Conservation (phyloP, 495 filamentous ascomycete genomes). For the Copromyces sp. region DNA sequence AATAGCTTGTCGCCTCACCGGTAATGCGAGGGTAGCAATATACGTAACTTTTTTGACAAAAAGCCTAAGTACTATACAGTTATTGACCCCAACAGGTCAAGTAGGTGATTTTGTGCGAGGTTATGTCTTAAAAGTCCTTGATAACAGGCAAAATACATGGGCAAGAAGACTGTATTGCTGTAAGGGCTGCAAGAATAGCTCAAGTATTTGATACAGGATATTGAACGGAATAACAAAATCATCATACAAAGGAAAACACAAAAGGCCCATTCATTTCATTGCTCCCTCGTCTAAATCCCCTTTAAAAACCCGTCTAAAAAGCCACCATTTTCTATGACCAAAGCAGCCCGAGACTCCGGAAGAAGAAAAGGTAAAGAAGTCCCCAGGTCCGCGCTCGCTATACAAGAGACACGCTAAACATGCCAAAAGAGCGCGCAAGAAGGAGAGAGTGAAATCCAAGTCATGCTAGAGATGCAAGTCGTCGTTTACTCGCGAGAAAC, state of each 20-base stretch:
- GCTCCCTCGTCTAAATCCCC: not conserved
- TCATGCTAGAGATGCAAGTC: not conserved
- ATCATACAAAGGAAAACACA: not conserved
- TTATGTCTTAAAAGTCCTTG: not conserved
- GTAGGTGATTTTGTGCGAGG: not conserved
- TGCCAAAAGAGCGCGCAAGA: not conserved
- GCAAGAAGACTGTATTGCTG: not conserved
- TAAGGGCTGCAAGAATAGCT: not conserved
- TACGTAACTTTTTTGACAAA: not conserved
- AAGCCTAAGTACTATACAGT: not conserved
- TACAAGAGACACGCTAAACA: constrained; percentile 1
- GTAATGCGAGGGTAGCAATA: not conserved
- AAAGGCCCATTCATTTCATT: not conserved
- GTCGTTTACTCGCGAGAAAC: constrained; percentile 74
- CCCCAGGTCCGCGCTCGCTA: not conserved
- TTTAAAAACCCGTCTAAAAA: not conserved
- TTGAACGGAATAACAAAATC: not conserved
- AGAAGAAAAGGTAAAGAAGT: constrained; percentile 2
- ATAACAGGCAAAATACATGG: not conserved
- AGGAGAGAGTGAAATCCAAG: not conserved
- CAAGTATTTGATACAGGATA: not conserved
- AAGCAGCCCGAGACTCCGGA: constrained; percentile 11
- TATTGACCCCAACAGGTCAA: not conserved
- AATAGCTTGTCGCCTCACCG: not conserved
- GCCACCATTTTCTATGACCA: not conserved